A percentile compares a stretch with the other conserved stretches of the same genome.
Conservation (phyloP, 306 rosid species). For the Gillenia trifoliata region DNA sequence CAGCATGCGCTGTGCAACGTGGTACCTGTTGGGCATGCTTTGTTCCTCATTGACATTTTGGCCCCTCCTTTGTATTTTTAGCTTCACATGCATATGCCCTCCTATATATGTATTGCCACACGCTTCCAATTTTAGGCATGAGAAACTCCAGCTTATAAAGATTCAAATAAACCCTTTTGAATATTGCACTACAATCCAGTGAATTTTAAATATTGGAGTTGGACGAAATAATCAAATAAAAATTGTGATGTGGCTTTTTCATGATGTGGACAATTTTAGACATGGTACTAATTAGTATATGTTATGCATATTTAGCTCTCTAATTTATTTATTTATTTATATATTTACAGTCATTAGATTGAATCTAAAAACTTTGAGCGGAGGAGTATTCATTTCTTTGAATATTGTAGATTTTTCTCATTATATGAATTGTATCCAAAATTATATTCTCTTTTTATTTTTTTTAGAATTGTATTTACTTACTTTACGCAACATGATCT, state of each 20-base stretch:
- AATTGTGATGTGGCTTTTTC: neutral
- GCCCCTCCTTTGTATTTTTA: conserved; percentile 24
- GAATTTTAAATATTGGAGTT: neutral
- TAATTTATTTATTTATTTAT: no score
- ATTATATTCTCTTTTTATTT: no score
- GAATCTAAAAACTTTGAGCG: neutral
- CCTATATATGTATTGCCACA: conserved; percentile 8
- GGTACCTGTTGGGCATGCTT: conserved; percentile 69
- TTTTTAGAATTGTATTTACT: no score
- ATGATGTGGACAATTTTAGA: neutral
- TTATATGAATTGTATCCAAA: no score
- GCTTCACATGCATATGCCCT: conserved; percentile 10
- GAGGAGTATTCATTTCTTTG: no score
- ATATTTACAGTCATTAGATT: no score
- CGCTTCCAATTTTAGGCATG: neutral
- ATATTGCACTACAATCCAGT: neutral
- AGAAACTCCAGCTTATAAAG: neutral
- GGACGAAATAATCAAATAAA: neutral
- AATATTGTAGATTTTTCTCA: no score
- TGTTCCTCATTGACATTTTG: conserved; percentile 30
- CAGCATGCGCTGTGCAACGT: conserved; percentile 72
- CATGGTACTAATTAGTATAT: neutral
- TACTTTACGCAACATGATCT: no score
- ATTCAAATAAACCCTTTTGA: no score
- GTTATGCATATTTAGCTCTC: neutral